A percentile compares a stretch with the other conserved stretches of the same genome.
phyloP scores from a whole-genome alignment of 1,284 basidiomycete species.

The Pyrrhoderma lamaoense region DNA sequence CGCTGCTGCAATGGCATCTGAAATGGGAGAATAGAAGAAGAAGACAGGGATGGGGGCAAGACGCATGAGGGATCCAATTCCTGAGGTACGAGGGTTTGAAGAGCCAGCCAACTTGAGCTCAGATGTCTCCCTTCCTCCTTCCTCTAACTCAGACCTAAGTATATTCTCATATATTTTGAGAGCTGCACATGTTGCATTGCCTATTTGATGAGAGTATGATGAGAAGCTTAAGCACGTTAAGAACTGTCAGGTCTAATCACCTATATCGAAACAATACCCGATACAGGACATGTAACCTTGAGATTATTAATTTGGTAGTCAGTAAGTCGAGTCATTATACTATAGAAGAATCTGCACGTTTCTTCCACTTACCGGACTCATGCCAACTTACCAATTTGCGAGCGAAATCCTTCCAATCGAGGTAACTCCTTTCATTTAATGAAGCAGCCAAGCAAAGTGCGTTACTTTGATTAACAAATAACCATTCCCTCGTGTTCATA shows the following conservation, averaged over 20 bases:
- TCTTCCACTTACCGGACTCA: constrained; percentile 12
- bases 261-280: constrained; percentile 22
- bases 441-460: constrained; percentile 15
- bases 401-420: constrained; percentile 20
- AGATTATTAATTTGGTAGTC: too few species aligned
- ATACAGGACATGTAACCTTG: constrained; percentile 21
- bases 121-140: too few species aligned
- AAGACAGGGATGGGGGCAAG: constrained; percentile 11
- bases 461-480: constrained; percentile 4
- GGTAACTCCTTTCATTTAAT: constrained; percentile 11
- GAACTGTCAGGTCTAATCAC: not conserved
- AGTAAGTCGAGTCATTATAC: not conserved
- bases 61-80: constrained; percentile 15
- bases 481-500: too few species aligned
- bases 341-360: not conserved
- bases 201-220: not conserved
- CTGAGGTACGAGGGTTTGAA: not conserved
- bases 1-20: constrained; percentile 1
- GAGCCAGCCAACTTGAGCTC: constrained; percentile 1
- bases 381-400: constrained; percentile 17
- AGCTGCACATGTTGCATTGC: constrained; percentile 4
- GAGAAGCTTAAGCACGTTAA: not conserved
- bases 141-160: not conserved
- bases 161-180: not conserved
- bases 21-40: not conserved